Evolutionary conservation across 1,139 yeast species (phyloP).

Genomic region (Lizanozyma gosingica): DNA sequence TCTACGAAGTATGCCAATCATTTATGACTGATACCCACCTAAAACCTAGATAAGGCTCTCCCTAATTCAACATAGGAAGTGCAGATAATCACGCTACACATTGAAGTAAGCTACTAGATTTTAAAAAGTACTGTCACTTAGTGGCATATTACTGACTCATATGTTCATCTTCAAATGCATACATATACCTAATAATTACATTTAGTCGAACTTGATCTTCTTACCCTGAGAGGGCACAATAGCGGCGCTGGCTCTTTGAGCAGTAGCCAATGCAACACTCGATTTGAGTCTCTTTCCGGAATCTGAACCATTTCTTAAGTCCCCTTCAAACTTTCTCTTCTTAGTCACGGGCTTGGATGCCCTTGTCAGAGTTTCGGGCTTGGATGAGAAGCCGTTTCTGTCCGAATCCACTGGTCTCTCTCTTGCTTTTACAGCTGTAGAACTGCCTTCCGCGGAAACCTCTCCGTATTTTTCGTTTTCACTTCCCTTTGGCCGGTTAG

Average conservation of each 20-base stretch:
- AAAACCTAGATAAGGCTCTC: too few relatives aligned
- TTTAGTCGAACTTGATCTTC: conserved; percentile 56
- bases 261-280: conserved; percentile 79
- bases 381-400: conserved; percentile 1
- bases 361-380: conserved; percentile 8
- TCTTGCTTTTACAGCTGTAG: conserved; percentile 4
- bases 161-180: too few relatives aligned
- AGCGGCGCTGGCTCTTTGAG: conserved; percentile 86
- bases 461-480: conserved; percentile 13
- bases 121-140: too few relatives aligned
- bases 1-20: too few relatives aligned
- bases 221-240: conserved; percentile 89
- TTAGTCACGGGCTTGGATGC: conserved; percentile 1
- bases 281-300: conserved; percentile 52
- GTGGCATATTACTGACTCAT: too few relatives aligned
- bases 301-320: conserved; percentile 8
- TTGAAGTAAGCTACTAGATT: too few relatives aligned
- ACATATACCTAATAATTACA: too few relatives aligned
- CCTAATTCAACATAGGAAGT: too few relatives aligned
- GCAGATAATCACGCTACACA: too few relatives aligned
- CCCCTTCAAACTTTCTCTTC: conserved; percentile 10
- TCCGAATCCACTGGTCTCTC: conserved; percentile 6
- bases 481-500: conserved; percentile 26
- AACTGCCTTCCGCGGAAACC: conserved; percentile 4
- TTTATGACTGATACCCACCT: too few relatives aligned